phyloP scores from a whole-genome alignment of 768 basidiomycete genomes.

The Kwoniella europaea region DNA sequence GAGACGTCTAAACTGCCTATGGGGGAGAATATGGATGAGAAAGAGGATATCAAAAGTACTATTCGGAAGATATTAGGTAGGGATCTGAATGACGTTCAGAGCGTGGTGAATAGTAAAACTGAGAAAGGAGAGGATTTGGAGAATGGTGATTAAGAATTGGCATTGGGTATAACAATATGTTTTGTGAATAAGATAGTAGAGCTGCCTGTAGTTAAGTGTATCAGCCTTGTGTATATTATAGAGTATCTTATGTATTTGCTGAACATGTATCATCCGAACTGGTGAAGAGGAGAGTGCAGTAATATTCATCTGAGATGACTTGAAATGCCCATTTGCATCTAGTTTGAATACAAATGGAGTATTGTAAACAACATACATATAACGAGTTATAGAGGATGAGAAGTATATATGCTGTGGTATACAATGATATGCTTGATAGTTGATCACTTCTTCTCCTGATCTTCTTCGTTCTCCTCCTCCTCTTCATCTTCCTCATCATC shows the following conservation, averaged over 20 bases:
- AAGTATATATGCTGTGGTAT: too few relatives aligned
- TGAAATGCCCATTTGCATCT: too few relatives aligned
- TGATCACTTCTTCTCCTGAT: too few relatives aligned
- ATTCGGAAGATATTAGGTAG: slow-evolving; percentile 40
- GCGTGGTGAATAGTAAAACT: slow-evolving; percentile 2
- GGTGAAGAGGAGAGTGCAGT: too few relatives aligned
- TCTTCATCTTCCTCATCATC: slow-evolving; percentile 8
- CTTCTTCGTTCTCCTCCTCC: too few relatives aligned
- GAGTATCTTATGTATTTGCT: neutral
- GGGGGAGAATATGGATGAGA: neutral
- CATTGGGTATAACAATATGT: too few relatives aligned
- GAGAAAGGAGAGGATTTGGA: slow-evolving; percentile 12
- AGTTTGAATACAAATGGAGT: too few relatives aligned
- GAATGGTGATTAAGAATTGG: slow-evolving; percentile 24
- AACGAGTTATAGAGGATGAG: too few relatives aligned
- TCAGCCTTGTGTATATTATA: neutral
- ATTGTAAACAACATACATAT: too few relatives aligned
- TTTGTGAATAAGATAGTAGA: neutral
- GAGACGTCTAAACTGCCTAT: slow-evolving; percentile 34
- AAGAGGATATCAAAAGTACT: slow-evolving; percentile 24
- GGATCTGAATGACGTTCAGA: slow-evolving; percentile 33
- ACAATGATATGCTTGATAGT: too few relatives aligned
- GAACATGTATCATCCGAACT: too few relatives aligned
- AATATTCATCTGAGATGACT: too few relatives aligned
- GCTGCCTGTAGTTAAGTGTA: neutral